Evolutionary conservation across 2,329 filamentous ascomycete species (phyloP).

Genomic region (Fusarium sp.): DNA sequence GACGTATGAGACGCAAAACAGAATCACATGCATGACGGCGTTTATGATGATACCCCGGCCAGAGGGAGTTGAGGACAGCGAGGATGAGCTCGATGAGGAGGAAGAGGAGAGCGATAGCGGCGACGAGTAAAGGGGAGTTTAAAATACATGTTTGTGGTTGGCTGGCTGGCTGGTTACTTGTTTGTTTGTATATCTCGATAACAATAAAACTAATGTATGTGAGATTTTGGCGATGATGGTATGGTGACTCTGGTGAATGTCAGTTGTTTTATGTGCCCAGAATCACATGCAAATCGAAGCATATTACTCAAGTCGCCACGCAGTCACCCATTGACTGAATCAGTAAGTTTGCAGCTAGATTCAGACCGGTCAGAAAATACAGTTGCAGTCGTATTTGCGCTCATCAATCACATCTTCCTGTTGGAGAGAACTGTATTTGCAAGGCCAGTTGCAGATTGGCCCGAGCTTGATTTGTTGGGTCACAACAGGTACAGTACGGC

Average conservation of each 20-base stretch:
- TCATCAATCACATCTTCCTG: not conserved
- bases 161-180: conserved; percentile 3
- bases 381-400: conserved; percentile 2
- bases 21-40: conserved; percentile 88
- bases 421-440: not conserved
- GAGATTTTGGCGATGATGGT: not conserved
- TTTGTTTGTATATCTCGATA: conserved; percentile 6
- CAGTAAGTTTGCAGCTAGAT: conserved; percentile 5
- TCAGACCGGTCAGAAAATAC: conserved; percentile 5
- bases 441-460: not conserved
- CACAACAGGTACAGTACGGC: not conserved
- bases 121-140: conserved; percentile 44
- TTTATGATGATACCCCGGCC: conserved; percentile 85
- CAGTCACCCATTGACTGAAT: conserved; percentile 1
- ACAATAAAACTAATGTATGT: conserved; percentile 28
- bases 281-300: conserved; percentile 45
- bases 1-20: conserved; percentile 85
- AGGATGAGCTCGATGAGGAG: conserved; percentile 62
- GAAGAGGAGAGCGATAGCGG: conserved; percentile 58
- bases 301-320: conserved; percentile 26
- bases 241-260: not conserved
- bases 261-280: conserved; percentile 20
- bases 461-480: conserved; percentile 2
- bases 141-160: conserved; percentile 1
- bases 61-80: conserved; percentile 71